A percentile compares a stretch with the other conserved stretches of the same genome.
Conservation (phyloP, 2,329 filamentous ascomycete genomes). For the Coccinonectria pachysandricola region DNA sequence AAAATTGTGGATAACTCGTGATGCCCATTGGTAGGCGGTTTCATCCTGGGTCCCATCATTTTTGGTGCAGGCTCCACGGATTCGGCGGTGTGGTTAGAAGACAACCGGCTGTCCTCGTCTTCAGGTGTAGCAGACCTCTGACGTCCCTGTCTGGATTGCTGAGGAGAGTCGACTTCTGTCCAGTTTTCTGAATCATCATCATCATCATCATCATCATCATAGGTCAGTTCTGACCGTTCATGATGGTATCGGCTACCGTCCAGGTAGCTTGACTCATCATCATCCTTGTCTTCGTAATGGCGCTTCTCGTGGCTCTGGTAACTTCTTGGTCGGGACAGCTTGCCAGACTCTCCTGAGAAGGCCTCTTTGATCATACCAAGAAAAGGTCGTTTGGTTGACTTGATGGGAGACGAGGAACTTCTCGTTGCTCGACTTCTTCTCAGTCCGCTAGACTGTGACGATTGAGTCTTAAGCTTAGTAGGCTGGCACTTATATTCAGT, state of each 20-base stretch:
- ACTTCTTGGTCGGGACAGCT: conserved; percentile 33
- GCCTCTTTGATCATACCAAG: conserved; percentile 51
- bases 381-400: conserved; percentile 39
- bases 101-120: conserved; percentile 10
- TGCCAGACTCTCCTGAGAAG: conserved; percentile 50
- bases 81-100: conserved; percentile 6
- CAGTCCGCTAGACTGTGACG: conserved; percentile 30
- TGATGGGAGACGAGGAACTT: conserved; percentile 37
- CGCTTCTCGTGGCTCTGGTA: conserved; percentile 40
- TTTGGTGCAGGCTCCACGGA: conserved; percentile 12
- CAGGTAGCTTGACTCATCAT: conserved; percentile 14
- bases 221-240: too few species aligned
- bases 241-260: conserved; percentile 9
- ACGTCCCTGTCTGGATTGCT: conserved; percentile 8
- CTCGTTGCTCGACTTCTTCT: conserved; percentile 48
- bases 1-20: conserved; percentile 49
- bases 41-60: conserved; percentile 25
- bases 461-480: conserved; percentile 5
- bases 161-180: conserved; percentile 16
- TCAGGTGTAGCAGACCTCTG: conserved; percentile 9
- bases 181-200: conserved; percentile 17
- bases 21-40: conserved; percentile 43
- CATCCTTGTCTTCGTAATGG: conserved; percentile 18
- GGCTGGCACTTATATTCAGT: conserved; percentile 8
- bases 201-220: conserved; percentile 13